phyloP scores from a whole-genome alignment of 2,329 filamentous ascomycete genomes.

The Fusarium siculi region DNA sequence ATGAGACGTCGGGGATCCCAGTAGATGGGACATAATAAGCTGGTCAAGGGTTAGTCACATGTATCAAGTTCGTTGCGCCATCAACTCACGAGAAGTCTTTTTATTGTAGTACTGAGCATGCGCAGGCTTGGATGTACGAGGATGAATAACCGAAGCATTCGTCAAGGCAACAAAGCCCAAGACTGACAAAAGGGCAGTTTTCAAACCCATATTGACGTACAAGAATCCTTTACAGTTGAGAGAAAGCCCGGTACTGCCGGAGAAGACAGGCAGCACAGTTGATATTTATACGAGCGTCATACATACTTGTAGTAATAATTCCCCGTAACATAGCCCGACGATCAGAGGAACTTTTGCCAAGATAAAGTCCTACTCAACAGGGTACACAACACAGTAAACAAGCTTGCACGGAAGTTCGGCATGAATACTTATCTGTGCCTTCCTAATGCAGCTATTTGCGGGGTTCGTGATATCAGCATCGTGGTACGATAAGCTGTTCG shows the following conservation, averaged over 20 bases:
- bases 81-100: slow-evolving; percentile 7
- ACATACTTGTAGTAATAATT: neutral
- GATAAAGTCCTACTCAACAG: neutral
- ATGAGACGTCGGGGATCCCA: neutral
- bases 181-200: neutral
- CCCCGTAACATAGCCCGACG: neutral
- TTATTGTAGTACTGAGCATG: slow-evolving; percentile 12
- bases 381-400: neutral
- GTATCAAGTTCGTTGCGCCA: accelerated
- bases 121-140: neutral
- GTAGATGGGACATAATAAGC: slow-evolving; percentile 4
- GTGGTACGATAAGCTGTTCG: neutral
- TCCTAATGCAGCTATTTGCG: slow-evolving; percentile 30
- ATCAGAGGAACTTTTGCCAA: slow-evolving; percentile 14
- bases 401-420: slow-evolving; percentile 26
- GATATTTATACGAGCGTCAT: neutral
- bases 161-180: slow-evolving; percentile 3
- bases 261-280: too few relatives aligned
- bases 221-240: neutral
- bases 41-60: neutral
- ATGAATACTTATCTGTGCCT: slow-evolving; percentile 18
- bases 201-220: neutral
- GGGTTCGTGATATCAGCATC: slow-evolving; percentile 13
- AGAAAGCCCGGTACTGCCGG: accelerated
- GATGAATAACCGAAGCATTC: slow-evolving; percentile 2